Percentiles rank a stretch among this genome's conserved stretches.
phyloP scores from a whole-genome alignment of 768 basidiomycete species.

The Pisolithus orientalis region DNA sequence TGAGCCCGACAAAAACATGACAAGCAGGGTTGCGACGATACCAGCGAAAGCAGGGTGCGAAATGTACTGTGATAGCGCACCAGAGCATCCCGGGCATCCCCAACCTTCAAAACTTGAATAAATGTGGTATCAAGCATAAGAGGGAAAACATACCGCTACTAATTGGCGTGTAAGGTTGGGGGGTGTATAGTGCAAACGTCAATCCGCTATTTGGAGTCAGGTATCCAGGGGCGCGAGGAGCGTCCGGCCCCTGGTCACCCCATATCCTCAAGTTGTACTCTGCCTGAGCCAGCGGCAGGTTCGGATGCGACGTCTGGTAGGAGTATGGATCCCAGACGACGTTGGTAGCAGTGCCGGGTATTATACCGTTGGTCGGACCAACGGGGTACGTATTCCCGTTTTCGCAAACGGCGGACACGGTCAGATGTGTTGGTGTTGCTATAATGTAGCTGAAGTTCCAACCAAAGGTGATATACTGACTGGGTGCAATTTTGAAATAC shows the following conservation, averaged over 20 bases:
- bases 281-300: conserved; percentile 65
- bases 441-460: conserved; percentile 84
- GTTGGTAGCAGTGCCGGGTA: conserved; percentile 62
- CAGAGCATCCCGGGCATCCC: conserved; percentile 46
- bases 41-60: conserved; percentile 53
- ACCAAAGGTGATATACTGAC: conserved; percentile 74
- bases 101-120: conserved; percentile 36
- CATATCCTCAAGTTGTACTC: conserved; percentile 76
- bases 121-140: neutral
- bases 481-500: conserved; percentile 81
- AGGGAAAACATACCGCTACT: conserved; percentile 37
- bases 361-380: conserved; percentile 66
- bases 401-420: conserved; percentile 74
- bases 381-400: conserved; percentile 91
- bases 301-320: conserved; percentile 56
- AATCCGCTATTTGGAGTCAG: conserved; percentile 64
- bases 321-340: conserved; percentile 78
- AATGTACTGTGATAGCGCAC: conserved; percentile 27
- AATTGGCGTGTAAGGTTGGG: conserved; percentile 63
- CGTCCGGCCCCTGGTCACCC: conserved; percentile 72
- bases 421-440: conserved; percentile 65
- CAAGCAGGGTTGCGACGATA: conserved; percentile 48
- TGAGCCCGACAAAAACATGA: conserved; percentile 65
- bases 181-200: conserved; percentile 81
- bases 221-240: conserved; percentile 53